phyloP scores from a whole-genome alignment of 176 grass and related monocot species.

The Echinochloa phyllopogon region DNA sequence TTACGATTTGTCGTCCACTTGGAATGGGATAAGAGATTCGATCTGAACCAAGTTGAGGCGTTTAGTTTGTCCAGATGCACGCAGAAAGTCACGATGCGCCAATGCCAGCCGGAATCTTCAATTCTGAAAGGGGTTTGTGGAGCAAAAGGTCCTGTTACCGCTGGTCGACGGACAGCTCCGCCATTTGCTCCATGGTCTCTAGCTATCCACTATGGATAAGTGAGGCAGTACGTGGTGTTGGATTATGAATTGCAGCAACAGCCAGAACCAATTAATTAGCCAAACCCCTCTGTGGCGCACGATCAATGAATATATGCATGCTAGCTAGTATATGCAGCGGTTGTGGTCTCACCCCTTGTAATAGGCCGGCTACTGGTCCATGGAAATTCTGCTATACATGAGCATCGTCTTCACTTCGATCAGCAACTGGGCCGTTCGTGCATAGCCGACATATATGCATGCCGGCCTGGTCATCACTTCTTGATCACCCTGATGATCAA shows the following conservation, averaged over 20 bases:
- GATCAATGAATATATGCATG: background rate
- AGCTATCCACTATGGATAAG: background rate
- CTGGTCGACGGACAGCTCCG: background rate
- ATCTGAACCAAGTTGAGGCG: background rate
- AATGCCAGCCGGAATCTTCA: background rate
- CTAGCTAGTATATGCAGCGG: background rate
- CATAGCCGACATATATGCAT: no score
- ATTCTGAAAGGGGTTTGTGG: background rate
- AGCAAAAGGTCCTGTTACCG: background rate
- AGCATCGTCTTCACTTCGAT: background rate
- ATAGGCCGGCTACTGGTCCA: no score
- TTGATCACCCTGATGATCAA: background rate
- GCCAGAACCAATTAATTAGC: background rate
- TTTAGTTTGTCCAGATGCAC: background rate
- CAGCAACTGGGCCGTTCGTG: background rate
- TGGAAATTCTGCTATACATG: background rate
- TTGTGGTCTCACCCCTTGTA: no score
- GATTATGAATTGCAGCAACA: background rate
- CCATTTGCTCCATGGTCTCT: background rate
- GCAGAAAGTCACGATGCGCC: background rate
- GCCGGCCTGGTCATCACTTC: no score
- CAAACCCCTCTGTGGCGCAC: background rate
- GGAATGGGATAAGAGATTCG: background rate
- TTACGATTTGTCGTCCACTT: background rate
- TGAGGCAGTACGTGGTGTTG: background rate